phyloP scores from a whole-genome alignment of 352 stramenopile species.

The Globisporangium mamillatum region DNA sequence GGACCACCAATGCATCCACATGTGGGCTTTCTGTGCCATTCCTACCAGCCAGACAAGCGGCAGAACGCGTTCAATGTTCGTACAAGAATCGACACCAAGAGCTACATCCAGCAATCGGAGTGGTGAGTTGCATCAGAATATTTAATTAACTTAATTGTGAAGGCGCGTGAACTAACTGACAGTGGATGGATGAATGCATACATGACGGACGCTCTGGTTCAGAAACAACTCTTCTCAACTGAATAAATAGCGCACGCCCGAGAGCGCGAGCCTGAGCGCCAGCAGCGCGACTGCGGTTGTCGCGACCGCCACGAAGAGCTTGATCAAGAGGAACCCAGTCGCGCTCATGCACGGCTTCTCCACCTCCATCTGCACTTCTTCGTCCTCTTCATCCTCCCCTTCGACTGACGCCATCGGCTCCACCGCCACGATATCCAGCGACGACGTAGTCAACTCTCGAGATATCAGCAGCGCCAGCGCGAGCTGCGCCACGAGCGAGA shows the following conservation, averaged over 20 bases:
- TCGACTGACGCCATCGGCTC: neutral
- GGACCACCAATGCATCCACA: neutral
- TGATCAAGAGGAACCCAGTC: neutral
- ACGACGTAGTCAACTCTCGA: neutral
- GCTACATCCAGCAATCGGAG: neutral
- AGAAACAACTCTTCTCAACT: neutral
- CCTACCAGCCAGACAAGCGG: neutral
- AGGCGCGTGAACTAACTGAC: neutral
- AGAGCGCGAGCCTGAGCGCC: neutral
- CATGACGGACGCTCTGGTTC: neutral
- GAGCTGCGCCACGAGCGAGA: slow-evolving; percentile 6
- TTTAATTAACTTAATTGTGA: neutral
- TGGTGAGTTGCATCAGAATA: neutral
- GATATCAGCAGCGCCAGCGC: slow-evolving; percentile 4
- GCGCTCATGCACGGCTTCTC: neutral
- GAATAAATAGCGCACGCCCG: slow-evolving; percentile 1
- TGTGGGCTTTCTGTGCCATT: neutral
- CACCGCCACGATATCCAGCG: neutral
- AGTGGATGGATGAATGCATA: neutral
- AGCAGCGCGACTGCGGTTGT: neutral
- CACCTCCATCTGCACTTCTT: neutral
- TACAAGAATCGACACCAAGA: neutral
- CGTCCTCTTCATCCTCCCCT: neutral
- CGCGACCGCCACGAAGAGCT: slow-evolving; percentile 1
- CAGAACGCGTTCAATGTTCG: neutral